Percentiles rank a stretch among this genome's conserved stretches.
Conservation (phyloP, 1,139 yeast species). For the Candida tropicalis region DNA sequence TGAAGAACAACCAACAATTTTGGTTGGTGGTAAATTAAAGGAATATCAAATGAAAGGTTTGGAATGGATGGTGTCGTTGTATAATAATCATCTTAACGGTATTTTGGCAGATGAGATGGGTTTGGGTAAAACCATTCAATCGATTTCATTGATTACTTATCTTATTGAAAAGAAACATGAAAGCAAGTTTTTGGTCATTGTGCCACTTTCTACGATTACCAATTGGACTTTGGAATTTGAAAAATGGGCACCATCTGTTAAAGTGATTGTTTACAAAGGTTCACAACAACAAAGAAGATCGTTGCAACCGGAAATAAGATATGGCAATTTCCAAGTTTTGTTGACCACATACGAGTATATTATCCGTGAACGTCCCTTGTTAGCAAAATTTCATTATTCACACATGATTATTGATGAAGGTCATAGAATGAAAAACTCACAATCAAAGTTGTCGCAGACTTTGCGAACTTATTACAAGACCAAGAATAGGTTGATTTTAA, state of each 20-base stretch:
- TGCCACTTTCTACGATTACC: constrained; percentile 80
- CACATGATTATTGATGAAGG: constrained; percentile 92
- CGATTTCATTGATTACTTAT: constrained; percentile 85
- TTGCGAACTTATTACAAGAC: constrained; percentile 73
- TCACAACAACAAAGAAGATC: constrained; percentile 69
- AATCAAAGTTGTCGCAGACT: constrained; percentile 73
- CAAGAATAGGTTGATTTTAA: constrained; percentile 74
- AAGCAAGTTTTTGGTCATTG: constrained; percentile 80
- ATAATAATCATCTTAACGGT: constrained; percentile 91
- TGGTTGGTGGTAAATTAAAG: constrained; percentile 86
- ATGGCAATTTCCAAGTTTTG: constrained; percentile 73
- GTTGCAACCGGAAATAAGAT: constrained; percentile 60
- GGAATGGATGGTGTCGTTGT: constrained; percentile 97
- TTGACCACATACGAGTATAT: constrained; percentile 81
- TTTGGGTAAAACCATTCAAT: constrained; percentile 94
- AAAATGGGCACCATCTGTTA: constrained; percentile 81
- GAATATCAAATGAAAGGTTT: constrained; percentile 93
- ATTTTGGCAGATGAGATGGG: constrained; percentile 99
- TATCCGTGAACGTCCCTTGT: constrained; percentile 69
- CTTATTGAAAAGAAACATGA: constrained; percentile 86
- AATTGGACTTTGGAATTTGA: constrained; percentile 87
- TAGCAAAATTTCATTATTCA: constrained; percentile 73
- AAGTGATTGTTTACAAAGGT: constrained; percentile 73
- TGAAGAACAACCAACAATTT: constrained; percentile 60
- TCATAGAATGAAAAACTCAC: constrained; percentile 82